Evolutionary conservation across 352 stramenopile species (phyloP).

Genomic region (Phytophthora pluvialis): DNA sequence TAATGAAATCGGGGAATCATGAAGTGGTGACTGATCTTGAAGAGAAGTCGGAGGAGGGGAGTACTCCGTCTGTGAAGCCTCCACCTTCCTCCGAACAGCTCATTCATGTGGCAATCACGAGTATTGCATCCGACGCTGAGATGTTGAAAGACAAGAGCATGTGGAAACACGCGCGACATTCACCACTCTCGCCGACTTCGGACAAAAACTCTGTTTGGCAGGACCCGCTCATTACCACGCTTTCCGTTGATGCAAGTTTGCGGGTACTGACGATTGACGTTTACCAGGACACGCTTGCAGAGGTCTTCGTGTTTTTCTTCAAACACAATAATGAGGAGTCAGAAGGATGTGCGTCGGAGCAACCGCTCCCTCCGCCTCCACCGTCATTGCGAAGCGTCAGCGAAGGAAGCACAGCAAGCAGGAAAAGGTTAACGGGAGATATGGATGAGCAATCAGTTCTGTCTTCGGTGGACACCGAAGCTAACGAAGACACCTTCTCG

Average conservation of each 20-base stretch:
- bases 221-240: constrained; percentile 64
- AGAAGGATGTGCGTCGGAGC: constrained; percentile 10
- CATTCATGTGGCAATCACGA: constrained; percentile 80
- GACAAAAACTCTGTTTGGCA: constrained; percentile 71
- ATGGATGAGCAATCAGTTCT: constrained; percentile 37
- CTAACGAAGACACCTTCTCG: constrained; percentile 48
- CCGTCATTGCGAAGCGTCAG: constrained; percentile 35
- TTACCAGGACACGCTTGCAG: constrained; percentile 77
- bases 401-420: constrained; percentile 34
- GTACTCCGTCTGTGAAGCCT: constrained; percentile 11
- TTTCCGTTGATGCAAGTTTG: constrained; percentile 78
- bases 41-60: constrained; percentile 19
- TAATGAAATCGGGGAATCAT: constrained; percentile 71
- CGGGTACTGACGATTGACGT: constrained; percentile 77
- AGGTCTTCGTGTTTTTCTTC: constrained; percentile 85
- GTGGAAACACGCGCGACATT: constrained; percentile 55
- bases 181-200: constrained; percentile 36
- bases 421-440: constrained; percentile 21
- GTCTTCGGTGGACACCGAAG: constrained; percentile 40
- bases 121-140: constrained; percentile 64
- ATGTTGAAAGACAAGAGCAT: constrained; percentile 58
- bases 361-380: constrained; percentile 23
- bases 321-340: constrained; percentile 39
- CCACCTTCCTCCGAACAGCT: constrained; percentile 50
- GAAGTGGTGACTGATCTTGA: constrained; percentile 30